Percentiles rank a stretch among this genome's conserved stretches.
phyloP scores from a whole-genome alignment of 1,284 basidiomycete species.

The Sanghuangporus weigelae region DNA sequence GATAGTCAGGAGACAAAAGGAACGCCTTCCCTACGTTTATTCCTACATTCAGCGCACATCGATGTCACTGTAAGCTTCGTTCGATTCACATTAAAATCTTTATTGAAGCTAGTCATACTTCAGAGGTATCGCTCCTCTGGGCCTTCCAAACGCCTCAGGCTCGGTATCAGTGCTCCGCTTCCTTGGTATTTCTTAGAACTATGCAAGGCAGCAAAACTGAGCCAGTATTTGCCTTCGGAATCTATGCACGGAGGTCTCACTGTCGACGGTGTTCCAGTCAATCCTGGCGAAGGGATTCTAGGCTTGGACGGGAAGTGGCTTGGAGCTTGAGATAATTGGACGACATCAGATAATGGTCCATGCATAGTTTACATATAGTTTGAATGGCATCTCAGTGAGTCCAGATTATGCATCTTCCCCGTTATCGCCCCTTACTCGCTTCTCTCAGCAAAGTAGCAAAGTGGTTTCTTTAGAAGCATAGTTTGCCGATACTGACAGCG shows the following conservation, averaged over 20 bases:
- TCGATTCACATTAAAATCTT: not conserved
- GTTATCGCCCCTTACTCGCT: too few species aligned
- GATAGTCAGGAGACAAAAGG: not conserved
- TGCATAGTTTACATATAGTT: too few species aligned
- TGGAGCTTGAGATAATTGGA: not conserved
- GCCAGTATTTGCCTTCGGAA: constrained; percentile 1
- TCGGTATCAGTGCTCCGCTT: constrained; percentile 49
- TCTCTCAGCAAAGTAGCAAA: too few species aligned
- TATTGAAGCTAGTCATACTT: not conserved
- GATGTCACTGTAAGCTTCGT: constrained; percentile 44
- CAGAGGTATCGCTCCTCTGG: constrained; percentile 46
- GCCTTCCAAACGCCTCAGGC: constrained; percentile 39
- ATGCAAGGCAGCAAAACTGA: constrained; percentile 29
- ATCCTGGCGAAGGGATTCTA: constrained; percentile 1
- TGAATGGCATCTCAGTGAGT: too few species aligned
- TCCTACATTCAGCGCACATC: constrained; percentile 55
- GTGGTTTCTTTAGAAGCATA: not conserved
- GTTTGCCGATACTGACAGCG: not conserved
- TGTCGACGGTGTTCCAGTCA: constrained; percentile 7
- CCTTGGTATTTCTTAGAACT: constrained; percentile 44
- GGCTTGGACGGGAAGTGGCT: constrained; percentile 16
- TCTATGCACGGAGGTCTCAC: constrained; percentile 4
- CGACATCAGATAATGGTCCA: too few species aligned
- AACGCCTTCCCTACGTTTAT: constrained; percentile 32
- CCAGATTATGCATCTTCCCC: too few species aligned